Evolutionary conservation across 2,329 filamentous ascomycete genomes (phyloP).

Genomic region (Cladophialophora carrionii): DNA sequence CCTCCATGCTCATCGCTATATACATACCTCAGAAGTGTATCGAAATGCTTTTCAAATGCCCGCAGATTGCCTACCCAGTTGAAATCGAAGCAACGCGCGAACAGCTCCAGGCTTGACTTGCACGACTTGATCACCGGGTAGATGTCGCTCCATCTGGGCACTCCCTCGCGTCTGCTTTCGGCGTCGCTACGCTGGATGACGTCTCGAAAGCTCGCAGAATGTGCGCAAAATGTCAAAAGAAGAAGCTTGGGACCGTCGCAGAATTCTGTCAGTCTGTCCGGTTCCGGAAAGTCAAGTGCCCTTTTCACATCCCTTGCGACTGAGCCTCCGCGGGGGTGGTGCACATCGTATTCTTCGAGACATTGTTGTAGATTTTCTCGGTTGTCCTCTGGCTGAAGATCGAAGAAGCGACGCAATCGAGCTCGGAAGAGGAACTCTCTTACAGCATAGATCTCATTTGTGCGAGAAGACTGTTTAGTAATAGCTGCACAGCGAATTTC

Average conservation of each 20-base stretch:
- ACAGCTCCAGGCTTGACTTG: slow-evolving; percentile 30
- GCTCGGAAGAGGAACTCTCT: slow-evolving; percentile 12
- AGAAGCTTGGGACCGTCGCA: slow-evolving; percentile 17
- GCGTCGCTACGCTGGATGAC: slow-evolving; percentile 9
- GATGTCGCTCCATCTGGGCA: slow-evolving; percentile 19
- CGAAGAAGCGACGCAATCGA: slow-evolving; percentile 15
- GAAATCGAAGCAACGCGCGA: slow-evolving; percentile 23
- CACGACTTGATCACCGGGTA: slow-evolving; percentile 14
- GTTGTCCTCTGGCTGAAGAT: background rate
- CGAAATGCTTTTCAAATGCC: slow-evolving; percentile 15
- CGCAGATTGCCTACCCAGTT: slow-evolving; percentile 19
- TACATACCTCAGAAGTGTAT: slow-evolving; percentile 10
- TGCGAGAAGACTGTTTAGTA: background rate
- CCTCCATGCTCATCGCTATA: slow-evolving; percentile 13
- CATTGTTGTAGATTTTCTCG: background rate
- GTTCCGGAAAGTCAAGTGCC: slow-evolving; percentile 15
- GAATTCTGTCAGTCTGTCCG: slow-evolving; percentile 17
- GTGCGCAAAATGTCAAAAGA: slow-evolving; percentile 31
- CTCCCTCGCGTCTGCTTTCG: slow-evolving; percentile 10
- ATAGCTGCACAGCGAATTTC: slow-evolving; percentile 20
- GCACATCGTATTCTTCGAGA: background rate
- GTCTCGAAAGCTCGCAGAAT: slow-evolving; percentile 28
- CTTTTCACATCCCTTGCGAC: slow-evolving; percentile 7
- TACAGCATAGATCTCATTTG: slow-evolving; percentile 1
- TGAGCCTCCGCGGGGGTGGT: background rate